phyloP scores from a whole-genome alignment of 495 filamentous ascomycete genomes.

The Cercophora scortea region DNA sequence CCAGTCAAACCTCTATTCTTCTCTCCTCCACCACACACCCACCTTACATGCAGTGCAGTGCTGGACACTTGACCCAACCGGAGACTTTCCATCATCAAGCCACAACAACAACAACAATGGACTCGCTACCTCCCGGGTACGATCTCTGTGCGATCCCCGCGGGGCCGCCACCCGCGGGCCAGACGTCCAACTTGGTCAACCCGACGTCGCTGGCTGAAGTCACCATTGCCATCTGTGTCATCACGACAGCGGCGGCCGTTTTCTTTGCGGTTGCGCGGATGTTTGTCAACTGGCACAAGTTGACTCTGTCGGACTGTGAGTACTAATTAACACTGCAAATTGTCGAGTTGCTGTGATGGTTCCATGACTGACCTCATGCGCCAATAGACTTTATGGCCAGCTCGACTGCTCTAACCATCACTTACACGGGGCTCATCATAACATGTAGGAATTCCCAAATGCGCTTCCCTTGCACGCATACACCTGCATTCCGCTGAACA shows the following conservation, averaged over 20 bases:
- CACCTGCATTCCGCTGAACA: not conserved
- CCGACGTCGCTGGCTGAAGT: slow-evolving; percentile 5
- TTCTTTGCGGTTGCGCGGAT: slow-evolving; percentile 1
- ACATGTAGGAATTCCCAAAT: not conserved
- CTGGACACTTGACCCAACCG: no score
- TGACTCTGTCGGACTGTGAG: not conserved
- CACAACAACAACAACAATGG: not conserved
- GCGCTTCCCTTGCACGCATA: not conserved
- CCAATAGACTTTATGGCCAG: not conserved
- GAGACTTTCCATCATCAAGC: no score
- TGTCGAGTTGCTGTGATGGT: not conserved
- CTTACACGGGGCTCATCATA: not conserved
- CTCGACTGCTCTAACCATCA: not conserved
- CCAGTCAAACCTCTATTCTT: no score
- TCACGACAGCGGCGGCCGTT: not conserved
- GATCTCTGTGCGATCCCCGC: slow-evolving; percentile 9
- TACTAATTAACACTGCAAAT: not conserved
- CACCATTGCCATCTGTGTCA: not conserved
- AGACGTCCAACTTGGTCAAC: slow-evolving; percentile 8
- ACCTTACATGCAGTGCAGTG: no score
- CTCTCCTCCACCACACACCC: no score
- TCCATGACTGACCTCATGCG: not conserved
- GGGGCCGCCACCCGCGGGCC: slow-evolving; percentile 9
- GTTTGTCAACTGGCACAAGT: slow-evolving; percentile 2
- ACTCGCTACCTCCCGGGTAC: not conserved